Percentiles rank a stretch among this genome's conserved stretches.
These are phyloP conservation scores for Fusarium brachygibbosum DNA, from an alignment of 2,329 filamentous ascomycete species.

Conservation along the genomic window DNA sequence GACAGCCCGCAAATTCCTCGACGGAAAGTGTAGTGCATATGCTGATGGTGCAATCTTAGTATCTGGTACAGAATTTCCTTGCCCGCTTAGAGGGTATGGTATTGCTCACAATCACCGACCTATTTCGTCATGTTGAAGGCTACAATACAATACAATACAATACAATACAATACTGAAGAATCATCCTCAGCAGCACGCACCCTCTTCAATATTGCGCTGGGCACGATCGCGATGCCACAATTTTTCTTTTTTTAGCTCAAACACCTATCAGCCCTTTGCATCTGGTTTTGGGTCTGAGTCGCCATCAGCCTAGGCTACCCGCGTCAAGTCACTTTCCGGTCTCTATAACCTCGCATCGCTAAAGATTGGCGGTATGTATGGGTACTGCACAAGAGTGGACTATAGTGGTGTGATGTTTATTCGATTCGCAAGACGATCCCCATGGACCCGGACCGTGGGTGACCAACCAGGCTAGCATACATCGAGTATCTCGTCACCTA, in stretches of 20 bases:
- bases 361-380: background rate
- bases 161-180: background rate
- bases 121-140: background rate
- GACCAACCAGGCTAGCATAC: constrained; percentile 31
- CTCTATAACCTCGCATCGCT: background rate
- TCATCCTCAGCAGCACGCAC: background rate
- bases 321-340: background rate
- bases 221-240: background rate
- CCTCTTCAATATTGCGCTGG: background rate
- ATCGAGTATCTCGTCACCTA: constrained; percentile 1
- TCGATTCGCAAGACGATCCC: constrained; percentile 30
- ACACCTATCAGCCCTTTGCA: background rate
- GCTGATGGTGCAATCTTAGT: background rate
- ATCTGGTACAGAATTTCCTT: background rate
- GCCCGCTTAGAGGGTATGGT: too few relatives aligned
- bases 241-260: background rate
- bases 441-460: constrained; percentile 46
- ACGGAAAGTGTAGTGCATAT: background rate
- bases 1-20: background rate
- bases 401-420: constrained; percentile 18
- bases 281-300: background rate
- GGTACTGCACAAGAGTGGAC: background rate
- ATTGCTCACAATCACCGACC: background rate
- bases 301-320: background rate
- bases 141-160: too few relatives aligned